phyloP scores from a whole-genome alignment of 225 moss, liverwort and hornwort genomes.

The Anthoceros angustus region DNA sequence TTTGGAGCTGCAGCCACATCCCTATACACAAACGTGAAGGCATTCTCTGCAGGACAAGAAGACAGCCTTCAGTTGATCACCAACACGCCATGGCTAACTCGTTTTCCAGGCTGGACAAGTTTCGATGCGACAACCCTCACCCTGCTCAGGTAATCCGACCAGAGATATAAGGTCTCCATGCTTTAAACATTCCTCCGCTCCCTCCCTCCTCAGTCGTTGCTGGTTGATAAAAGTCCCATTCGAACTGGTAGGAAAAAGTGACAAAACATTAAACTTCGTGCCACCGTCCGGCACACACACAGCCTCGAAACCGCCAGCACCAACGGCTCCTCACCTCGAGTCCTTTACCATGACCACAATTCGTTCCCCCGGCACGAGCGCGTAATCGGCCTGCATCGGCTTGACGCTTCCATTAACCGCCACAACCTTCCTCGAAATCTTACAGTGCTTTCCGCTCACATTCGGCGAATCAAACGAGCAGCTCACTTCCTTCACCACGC shows the following conservation, averaged over 20 bases:
- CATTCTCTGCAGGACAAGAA: slow-evolving; percentile 34
- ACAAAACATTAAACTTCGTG: neutral
- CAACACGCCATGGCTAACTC: neutral
- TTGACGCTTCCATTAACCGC: slow-evolving; percentile 25
- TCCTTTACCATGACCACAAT: slow-evolving; percentile 44
- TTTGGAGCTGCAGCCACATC: slow-evolving; percentile 27
- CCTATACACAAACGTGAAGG: slow-evolving; percentile 73
- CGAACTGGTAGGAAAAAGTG: slow-evolving; percentile 14
- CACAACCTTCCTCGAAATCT: slow-evolving; percentile 31
- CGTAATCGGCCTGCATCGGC: slow-evolving; percentile 19
- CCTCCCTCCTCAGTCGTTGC: slow-evolving; percentile 27
- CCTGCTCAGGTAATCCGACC: slow-evolving; percentile 32
- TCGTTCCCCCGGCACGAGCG: slow-evolving; percentile 40
- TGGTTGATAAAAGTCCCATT: slow-evolving; percentile 36
- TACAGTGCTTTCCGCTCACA: slow-evolving; percentile 80
- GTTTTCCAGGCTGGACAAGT: neutral
- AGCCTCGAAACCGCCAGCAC: neutral
- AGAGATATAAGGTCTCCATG: slow-evolving; percentile 36
- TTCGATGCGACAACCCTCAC: slow-evolving; percentile 20
- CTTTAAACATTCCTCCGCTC: slow-evolving; percentile 26
- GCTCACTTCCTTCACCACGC: slow-evolving; percentile 44
- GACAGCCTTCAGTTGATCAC: neutral
- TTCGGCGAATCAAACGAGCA: slow-evolving; percentile 75
- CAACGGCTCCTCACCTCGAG: slow-evolving; percentile 30
- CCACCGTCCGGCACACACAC: slow-evolving; percentile 5